Evolutionary conservation across 2,329 filamentous ascomycete species (phyloP), one percentile per base, ranked within the genome.

Genomic region (Fusarium sp.): DNA sequence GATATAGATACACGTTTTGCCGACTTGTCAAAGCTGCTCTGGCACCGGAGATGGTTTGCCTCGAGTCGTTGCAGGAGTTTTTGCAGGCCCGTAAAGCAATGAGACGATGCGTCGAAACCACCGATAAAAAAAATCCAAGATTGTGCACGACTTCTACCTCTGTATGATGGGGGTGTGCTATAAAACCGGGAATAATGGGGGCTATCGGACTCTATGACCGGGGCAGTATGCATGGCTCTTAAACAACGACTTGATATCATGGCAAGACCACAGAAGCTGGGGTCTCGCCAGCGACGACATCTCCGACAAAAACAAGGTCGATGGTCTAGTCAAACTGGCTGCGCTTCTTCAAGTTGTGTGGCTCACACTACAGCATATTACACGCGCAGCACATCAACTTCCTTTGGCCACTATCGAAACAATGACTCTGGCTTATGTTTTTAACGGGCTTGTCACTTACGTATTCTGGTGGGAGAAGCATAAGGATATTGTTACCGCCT

Each of bases 391-490:
- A 17, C 33, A 64, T 13, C 33, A 47, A 7, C 40, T 56, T 7
- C 56, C 56, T 22, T 33, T 63, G n/a, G 56, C 56, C 10, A 54
- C 60, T 7, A 15, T 63, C 6, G 45, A 63, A 19, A 50, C 20
- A n/a, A 63, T 63, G 56, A 50, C 56, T 2, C 30, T 63, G 44
- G 60, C 56, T 15, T 47, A 56, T 8, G 46, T 56, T 9, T 56
- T 62, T 49, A 63, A 62, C 33, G 60, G 32, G 4, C 39, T 61
- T 4, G 45, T 56, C 4, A 47, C 50, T 13, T 62, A 56, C 8
- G 28, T 44, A 6, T 50, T 62, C 28, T 62, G 60, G 50, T 62
- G 40, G 60, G 60, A 62, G 39, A 62, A 63, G 37, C 49, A 56
- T 2, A 62, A 63, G 30, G 56, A 56, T 20, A 62, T 63, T 7